Percentiles rank a stretch among this genome's conserved stretches.
These are phyloP conservation scores for Marasmius oreades DNA, from an alignment of 1,284 basidiomycete species.

Conservation along the genomic window DNA sequence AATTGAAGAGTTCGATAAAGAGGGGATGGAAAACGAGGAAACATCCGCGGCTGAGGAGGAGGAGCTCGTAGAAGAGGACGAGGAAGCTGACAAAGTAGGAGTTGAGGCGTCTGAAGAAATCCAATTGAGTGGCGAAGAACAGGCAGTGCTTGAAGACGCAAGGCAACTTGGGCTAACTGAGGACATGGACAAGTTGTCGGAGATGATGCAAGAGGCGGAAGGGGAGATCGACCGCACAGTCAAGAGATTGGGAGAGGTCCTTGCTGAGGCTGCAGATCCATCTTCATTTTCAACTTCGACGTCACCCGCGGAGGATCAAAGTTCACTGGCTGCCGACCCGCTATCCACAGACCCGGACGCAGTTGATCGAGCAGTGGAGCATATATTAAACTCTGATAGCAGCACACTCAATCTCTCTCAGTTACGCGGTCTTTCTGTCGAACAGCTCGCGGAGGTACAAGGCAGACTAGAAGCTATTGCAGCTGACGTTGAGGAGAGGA, in stretches of 20 bases:
- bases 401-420: not conserved
- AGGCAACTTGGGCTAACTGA: not conserved
- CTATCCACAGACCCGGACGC: not conserved
- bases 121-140: not conserved
- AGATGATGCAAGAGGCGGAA: not conserved
- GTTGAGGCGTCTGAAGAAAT: not conserved
- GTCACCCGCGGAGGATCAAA: not conserved
- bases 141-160: not conserved
- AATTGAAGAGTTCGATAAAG: slow-evolving; percentile 4
- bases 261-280: not conserved
- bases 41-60: not conserved
- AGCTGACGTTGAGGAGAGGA: not conserved
- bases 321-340: not conserved
- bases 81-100: not conserved
- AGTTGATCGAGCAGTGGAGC: not conserved
- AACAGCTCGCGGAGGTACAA: not conserved
- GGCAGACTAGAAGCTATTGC: not conserved
- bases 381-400: not conserved
- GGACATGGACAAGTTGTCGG: not conserved
- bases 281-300: not conserved
- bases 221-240: not conserved
- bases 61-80: not conserved
- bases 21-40: not conserved
- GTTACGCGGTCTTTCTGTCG: not conserved
- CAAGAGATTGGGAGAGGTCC: not conserved